Percentiles rank a stretch among this genome's conserved stretches.
Conservation (phyloP, 495 filamentous ascomycete species). For the Lasiosphaeris hirsuta region DNA sequence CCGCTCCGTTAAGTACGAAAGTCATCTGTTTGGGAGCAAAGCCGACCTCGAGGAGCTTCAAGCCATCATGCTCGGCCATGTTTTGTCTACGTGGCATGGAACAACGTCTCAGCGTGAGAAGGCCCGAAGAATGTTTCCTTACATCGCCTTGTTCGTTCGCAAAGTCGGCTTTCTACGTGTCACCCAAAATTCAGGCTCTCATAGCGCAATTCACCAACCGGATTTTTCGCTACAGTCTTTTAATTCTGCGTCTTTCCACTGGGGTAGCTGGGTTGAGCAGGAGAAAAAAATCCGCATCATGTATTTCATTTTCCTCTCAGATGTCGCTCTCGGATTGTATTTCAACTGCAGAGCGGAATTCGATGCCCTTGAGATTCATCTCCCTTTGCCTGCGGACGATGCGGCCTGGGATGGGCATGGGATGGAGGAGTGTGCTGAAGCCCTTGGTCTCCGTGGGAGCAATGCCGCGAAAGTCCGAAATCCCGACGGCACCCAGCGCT, state of each 20-base stretch:
- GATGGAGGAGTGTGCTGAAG: slow-evolving; percentile 54
- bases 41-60: slow-evolving; percentile 56
- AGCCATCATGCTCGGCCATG: slow-evolving; percentile 52
- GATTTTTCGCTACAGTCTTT: slow-evolving; percentile 35
- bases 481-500: slow-evolving; percentile 52
- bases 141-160: slow-evolving; percentile 50
- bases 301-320: slow-evolving; percentile 56
- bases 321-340: slow-evolving; percentile 58
- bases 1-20: slow-evolving; percentile 33
- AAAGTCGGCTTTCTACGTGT: slow-evolving; percentile 49
- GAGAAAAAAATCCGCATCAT: slow-evolving; percentile 62
- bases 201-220: slow-evolving; percentile 46
- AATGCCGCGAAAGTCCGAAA: slow-evolving; percentile 46
- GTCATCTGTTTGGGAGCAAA: slow-evolving; percentile 31
- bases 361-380: slow-evolving; percentile 51
- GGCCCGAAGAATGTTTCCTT: slow-evolving; percentile 50
- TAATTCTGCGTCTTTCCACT: slow-evolving; percentile 47
- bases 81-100: slow-evolving; percentile 63
- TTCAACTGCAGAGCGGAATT: slow-evolving; percentile 60
- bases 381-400: slow-evolving; percentile 64
- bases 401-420: slow-evolving; percentile 61
- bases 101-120: slow-evolving; percentile 53
- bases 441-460: slow-evolving; percentile 54
- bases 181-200: slow-evolving; percentile 28
- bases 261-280: slow-evolving; percentile 63